A percentile compares a stretch with the other conserved stretches of the same genome.
Conservation (phyloP, 495 filamentous ascomycete genomes). For the Gamarada debralockiae region DNA sequence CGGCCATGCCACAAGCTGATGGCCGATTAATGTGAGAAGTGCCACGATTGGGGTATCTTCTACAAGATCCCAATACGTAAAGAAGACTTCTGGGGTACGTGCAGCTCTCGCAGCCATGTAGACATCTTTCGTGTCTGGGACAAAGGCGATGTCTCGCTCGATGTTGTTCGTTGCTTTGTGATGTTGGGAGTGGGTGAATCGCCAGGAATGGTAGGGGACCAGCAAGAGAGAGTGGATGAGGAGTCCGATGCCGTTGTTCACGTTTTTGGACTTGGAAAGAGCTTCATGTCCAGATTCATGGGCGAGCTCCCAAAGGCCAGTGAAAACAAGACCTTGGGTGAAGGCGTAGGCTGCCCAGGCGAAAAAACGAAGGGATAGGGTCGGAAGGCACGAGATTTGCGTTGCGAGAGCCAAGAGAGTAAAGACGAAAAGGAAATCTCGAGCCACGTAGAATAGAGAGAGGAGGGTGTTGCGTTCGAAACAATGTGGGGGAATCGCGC, state of each 20-base stretch:
- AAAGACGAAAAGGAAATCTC: constrained; percentile 49
- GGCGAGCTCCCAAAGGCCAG: constrained; percentile 66
- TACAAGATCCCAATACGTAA: constrained; percentile 32
- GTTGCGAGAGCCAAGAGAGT: constrained; percentile 47
- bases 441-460: constrained; percentile 54
- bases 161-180: constrained; percentile 60
- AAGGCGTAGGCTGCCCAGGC: constrained; percentile 57
- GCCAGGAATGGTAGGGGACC: constrained; percentile 73
- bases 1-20: constrained; percentile 53
- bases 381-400: constrained; percentile 42
- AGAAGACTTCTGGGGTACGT: background rate
- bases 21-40: constrained; percentile 40
- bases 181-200: constrained; percentile 68
- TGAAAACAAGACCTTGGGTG: constrained; percentile 59
- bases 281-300: constrained; percentile 71
- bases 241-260: constrained; percentile 66
- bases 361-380: constrained; percentile 34
- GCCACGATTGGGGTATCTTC: constrained; percentile 54
- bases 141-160: constrained; percentile 55
- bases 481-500: constrained; percentile 64
- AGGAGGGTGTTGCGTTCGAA: constrained; percentile 53
- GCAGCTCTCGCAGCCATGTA: constrained; percentile 21
- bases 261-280: constrained; percentile 51
- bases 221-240: constrained; percentile 57
- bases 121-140: constrained; percentile 41